Evolutionary conservation across 495 filamentous ascomycete species (phyloP), one percentile per base, ranked within the genome.

Genomic region (Hyaloscypha hepaticicola): DNA sequence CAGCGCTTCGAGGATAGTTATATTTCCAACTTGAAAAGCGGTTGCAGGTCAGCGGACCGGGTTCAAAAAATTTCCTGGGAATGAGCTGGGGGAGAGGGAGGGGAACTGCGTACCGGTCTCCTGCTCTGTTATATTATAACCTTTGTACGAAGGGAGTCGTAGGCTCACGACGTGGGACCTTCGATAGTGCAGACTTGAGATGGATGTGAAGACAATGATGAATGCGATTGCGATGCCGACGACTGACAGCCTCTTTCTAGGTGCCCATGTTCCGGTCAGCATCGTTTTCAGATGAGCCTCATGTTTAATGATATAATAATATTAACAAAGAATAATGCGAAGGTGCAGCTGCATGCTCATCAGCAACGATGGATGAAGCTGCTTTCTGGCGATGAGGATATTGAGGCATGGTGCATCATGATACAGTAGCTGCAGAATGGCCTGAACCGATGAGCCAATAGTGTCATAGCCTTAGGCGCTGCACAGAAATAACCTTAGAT

Each of bases 1-100:
- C 27, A 61, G 49, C 25, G 21, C 24, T 58, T 70, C 28, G 21
- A 72, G 66, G 14, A 69, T 41, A 16, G 68, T 72, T 6, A 51
- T 25, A 45, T 72, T 69, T 55, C 62, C 60, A 34, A 61, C 66
- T 62, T 62, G 9, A 61, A 57, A 60, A 1, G 49, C 49, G 19
- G 57, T 55, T 57, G 22, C 25, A 48, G 24, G 49, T 60, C 52
- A 63, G 61, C 33, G 56, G 26, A 51, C 2, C 3, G 52, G 21
- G 33, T 57, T 61, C 48, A 9, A 61, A 52, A 29, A 11, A 26
- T 61, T 41, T 61, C 48, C 41, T 50, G 48, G 59, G 59, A 25
- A 50, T 28, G 27, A 61, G 24, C 38, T 50, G 45, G 59, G 59
- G 41, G 27, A 52, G 41, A 8, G 53, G 53, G 26, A 33, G 22